Base-by-base conservation (phyloP, 495 filamentous ascomycete genomes). In the Xylaria curta region DNA sequence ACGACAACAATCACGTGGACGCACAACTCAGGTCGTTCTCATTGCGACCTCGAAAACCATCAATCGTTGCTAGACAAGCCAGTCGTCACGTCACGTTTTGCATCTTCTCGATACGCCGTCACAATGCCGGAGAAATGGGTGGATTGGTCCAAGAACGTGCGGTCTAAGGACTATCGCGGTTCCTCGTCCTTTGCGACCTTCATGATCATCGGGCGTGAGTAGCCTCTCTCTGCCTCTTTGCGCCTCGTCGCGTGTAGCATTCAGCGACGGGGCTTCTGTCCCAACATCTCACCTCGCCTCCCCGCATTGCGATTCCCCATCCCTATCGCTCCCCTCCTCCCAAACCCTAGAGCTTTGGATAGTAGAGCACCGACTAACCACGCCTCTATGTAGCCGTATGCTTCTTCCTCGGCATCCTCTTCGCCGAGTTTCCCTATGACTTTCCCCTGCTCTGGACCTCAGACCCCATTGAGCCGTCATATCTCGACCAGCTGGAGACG, bases 381-480 rank as follows among this genome's bases (percentile, higher is more conserved):
- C 19, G 6, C 17, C 53, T 40, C n/a, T 10, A 1, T 31, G 10
- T 21, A 71, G 93, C 94, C 72, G 93, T 91, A 40, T 95, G 91
- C 79, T 99, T 99, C 89, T 96, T 97, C 89, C 91, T 99, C 69
- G 96, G 96, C 75, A 96, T 98, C 79, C 91, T 99, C 83, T 99
- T 98, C 91, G 93, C 94, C 80, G 88, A 91, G 75, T 97, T 98
- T 84, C 94, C 97, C 70, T 98, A 98, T 87, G 96, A 99, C 89
- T 97, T 95, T 86, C 93, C 95, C 62, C 91, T 98, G 70, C 93
- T 99, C 46, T 99, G 96, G 96, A 91, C 92, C 42, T 87, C 89
- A 7, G 84, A 85, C 59, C 85, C 87, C 0, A 88, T 91, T 46
- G 84, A 89, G 12, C 74, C 83, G 19, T 79, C 86, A n/a, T 93